Percentiles rank a stretch among this genome's conserved stretches.
These are phyloP conservation scores for Neurospora africana DNA, from an alignment of 495 filamentous ascomycete species.

Conservation along the genomic window DNA sequence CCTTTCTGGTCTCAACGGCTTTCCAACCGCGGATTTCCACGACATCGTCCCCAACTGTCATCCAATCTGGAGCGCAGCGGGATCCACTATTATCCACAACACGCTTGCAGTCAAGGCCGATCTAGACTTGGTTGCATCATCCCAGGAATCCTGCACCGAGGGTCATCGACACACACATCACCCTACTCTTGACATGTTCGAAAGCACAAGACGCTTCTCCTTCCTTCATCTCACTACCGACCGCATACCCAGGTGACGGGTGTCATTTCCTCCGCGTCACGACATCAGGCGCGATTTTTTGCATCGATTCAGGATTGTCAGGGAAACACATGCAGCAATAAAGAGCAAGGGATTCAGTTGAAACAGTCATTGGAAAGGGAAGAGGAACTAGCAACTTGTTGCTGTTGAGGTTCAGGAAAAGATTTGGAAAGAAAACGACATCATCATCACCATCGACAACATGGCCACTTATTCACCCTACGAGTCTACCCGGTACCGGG, in stretches of 20 bases:
- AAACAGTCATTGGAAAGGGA: constrained; percentile 8
- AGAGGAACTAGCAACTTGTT: constrained; percentile 8
- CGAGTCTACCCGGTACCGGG: constrained; percentile 29
- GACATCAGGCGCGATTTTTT: constrained; percentile 33
- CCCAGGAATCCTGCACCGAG: constrained; percentile 11
- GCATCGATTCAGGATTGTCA: constrained; percentile 6
- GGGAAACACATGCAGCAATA: constrained; percentile 14
- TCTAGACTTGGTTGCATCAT: constrained; percentile 23
- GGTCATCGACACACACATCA: constrained; percentile 21
- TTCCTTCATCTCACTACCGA: constrained; percentile 41
- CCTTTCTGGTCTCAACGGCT: constrained; percentile 6
- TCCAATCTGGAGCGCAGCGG: constrained; percentile 18
- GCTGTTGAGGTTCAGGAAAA: constrained; percentile 7
- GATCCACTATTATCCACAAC: constrained; percentile 23
- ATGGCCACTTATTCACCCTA: constrained; percentile 40
- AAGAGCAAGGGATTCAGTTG: constrained; percentile 3
- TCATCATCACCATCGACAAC: constrained; percentile 25
- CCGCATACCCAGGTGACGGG: constrained; percentile 47
- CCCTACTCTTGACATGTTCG: constrained; percentile 40
- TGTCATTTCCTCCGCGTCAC: constrained; percentile 37
- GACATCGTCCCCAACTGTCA: constrained; percentile 14
- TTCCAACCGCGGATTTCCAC: constrained; percentile 10
- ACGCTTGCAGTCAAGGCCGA: constrained; percentile 18
- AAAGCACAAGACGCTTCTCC: constrained; percentile 36
- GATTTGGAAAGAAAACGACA: constrained; percentile 19